Base-by-base conservation (phyloP, 495 filamentous ascomycete species). In the Xylaria sp. region DNA sequence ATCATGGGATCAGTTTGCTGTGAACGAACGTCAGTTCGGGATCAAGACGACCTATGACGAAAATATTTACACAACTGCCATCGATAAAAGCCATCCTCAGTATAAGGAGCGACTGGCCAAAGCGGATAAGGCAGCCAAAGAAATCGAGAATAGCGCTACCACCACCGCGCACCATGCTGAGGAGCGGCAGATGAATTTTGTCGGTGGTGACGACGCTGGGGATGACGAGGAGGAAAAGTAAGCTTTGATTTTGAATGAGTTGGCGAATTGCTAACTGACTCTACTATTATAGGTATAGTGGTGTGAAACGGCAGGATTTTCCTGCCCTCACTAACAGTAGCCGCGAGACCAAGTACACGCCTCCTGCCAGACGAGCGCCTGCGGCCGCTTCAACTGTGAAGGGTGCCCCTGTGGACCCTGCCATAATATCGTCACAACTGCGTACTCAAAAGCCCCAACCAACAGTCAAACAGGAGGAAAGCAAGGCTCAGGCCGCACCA, bases 1-100 rank as follows among this genome's bases (percentile, higher is more conserved):
- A 63, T 65, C 75, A 24, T 99, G 96, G 96, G 94, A 99, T 78
- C 96, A 99, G 78, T 99, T 99, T 75, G 92, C 93, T 76, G 89
- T 86, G 52, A 98, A 99, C 73, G 91, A 97, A 79, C 87, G 89
- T 43, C 89, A 93, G 4, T 98, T 97, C 77, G 96, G 96, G 11
- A 80, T 95, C 44, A 93, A 88, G 81, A 93, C 89, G 21, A 92
- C 92, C 73, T 98, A 97, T 78, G 91, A 98, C 73, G 97, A 98
- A 80, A 93, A 91, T 74, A 89, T 95, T 58, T 99, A 99, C 78
- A 99, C 97, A 12, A 98, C 95, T 24, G 83, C 86, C 12, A 93
- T 99, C 72, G 90, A 99, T 77, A 92, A 90, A 71, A 90, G 81
- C 40, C 89, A 95, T 78, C 94, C 96, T 1, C 81, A 88, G 33